Evolutionary conservation across 768 basidiomycete species (phyloP), one percentile per base, ranked within the genome.

Genomic region (Solioccasus polychromus): DNA sequence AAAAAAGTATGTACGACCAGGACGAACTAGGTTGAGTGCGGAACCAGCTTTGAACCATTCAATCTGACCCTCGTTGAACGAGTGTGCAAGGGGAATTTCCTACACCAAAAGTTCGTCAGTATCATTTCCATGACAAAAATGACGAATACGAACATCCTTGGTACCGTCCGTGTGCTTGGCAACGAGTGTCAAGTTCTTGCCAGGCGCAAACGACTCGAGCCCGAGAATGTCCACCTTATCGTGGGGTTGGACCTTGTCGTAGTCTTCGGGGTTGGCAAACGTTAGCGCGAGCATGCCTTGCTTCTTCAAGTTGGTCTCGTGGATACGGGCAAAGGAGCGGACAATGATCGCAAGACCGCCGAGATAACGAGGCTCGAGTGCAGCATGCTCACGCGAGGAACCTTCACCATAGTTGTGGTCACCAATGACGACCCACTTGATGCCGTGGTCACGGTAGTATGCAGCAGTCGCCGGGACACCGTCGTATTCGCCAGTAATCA

Each of bases 41-140:
- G 88, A 92, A 32, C 95, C 95, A 59, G 92, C 92, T 78, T 93
- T 94, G 84, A 96, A 97, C 94, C 95, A 96, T 58, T 80, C 91
- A 62, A 96, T 94, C 71, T 96, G 94, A 37, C 92, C 92, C 69
- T 92, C 86, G 64, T 98, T 97, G 78, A 96, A 97, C 11, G 91
- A 88, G 70, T 96, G 92, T 20, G 90, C 88, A 49, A 93, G 83
- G 18, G 77, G 38, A 54, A 95, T 76, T 61, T 88, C 78, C 76
- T 83, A 50, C 30, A 19, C 29, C 26, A 26, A 55, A 43, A 6
- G 24, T 10, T n/a, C n/a, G 32, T 64, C 45, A 68, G 37, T 12
- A 39, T 31, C n/a, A n/a, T 20, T 2, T 41, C 5, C 19, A 22
- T 17, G 3, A 3, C 30, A 20, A 6, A 3, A 32, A 44, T 31